Evolutionary conservation across 2,329 filamentous ascomycete species (phyloP), one percentile per base, ranked within the genome.

Genomic region (Epichloe gansuensis): DNA sequence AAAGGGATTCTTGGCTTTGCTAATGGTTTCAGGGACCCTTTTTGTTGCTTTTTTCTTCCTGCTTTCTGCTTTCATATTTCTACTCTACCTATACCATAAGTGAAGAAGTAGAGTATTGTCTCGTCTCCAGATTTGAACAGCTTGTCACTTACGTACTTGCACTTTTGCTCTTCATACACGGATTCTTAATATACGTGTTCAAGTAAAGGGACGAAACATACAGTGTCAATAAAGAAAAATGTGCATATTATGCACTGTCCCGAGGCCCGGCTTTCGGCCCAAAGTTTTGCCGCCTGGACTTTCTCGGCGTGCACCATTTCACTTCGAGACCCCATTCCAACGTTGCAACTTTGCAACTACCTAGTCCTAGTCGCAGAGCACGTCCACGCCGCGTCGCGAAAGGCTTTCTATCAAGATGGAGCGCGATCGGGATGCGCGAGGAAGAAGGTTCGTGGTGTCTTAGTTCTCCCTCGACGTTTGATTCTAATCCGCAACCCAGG

Each of bases 361-460:
- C 28, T 31, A 31, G 8, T 38, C 35, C 17, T 48, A n/a, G 34
- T 38, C 23, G 23, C 23, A 7, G 17, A 48, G 34, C 34, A 38
- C 11, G 17, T 48, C 11, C 31, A 37, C 17, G 11, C 15, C 11
- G 48, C n/a, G 13, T 25, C n/a, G 23, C 39, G 48, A 8, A 50
- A 25, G 5, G 7, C 5, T 23, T 17, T 17, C 13, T 28, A 8
- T 34, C 15, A 57, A 38, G 11, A 69, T 69, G 67, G 66, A 69
- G 54, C 67, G 68, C 50, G 68, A 70, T 55, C 65, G 68, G 52
- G 67, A 68, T 55, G 59, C 55, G 13, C 58, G 63, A 48, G 62
- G 62, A 51, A 62, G 68, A 48, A 68, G 68, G 69, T 71, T 37
- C 12, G 39, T 44, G 37, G 47, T 4, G 4, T 21, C 25, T 45